Evolutionary conservation across 2,329 filamentous ascomycete species (phyloP), one percentile per base, ranked within the genome.

Genomic region (Colletotrichum echinochloae): DNA sequence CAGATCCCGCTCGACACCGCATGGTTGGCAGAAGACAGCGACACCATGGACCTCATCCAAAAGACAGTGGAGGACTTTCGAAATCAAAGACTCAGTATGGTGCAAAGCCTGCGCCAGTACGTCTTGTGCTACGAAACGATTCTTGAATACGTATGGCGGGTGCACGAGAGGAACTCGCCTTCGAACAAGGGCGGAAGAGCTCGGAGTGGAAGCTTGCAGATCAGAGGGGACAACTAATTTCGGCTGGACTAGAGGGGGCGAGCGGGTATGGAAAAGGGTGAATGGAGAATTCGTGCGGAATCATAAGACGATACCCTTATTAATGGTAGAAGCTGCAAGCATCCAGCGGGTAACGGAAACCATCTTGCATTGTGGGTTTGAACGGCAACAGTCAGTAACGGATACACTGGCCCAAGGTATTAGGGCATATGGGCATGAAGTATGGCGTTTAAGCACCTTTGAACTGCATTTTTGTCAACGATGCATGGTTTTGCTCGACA

Each of bases 71-170:
- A 96, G 75, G 94, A 98, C 76, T 97, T 99, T 80, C 87, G 96
- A 66, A 85, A 88, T 59, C 96, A 99, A 82, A 86, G 96, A 74
- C 83, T 98, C 26, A 98, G 94, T 81, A 99, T 98, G 95, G 95
- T 99, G 52, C 96, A 98, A 81, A 98, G 92, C 76, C 83, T 98
- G 68, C 87, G 94, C 71, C 96, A 99, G 79, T 98, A 92, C 82
- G 95, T 98, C 60, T 89, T 99, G 41, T 99, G 96, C 80, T 99
- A 99, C 80, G 96, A 99, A 83, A 97, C 93, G 49, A 87, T 98
- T 8, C 83, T 97, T 65, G 95, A 98, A 81, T 99, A 95, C 94
- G 81, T 96, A 35, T 83, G 81, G 75, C 81, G 87, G 73, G 75
- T 84, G 48, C 83, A 88, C 64, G 85, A 85, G 52, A 73, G 72